Base-by-base conservation (phyloP, 768 basidiomycete genomes). In the Collybia sp. region DNA sequence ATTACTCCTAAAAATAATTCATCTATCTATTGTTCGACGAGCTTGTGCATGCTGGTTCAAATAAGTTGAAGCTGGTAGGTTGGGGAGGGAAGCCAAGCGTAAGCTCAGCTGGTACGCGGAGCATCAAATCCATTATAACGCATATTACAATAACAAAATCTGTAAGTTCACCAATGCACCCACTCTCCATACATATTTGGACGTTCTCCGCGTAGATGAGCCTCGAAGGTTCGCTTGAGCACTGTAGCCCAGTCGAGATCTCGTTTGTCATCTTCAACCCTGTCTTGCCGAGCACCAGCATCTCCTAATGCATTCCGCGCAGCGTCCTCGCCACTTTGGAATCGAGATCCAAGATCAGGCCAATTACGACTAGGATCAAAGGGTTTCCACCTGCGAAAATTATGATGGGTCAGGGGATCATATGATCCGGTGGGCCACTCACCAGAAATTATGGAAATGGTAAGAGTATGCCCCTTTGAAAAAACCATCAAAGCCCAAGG, bases 381-480 rank as follows among this genome's bases (percentile, higher is more conserved):
- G 0, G 91, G 88, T 56, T 88, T 83, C 93, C 93, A 95, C 93
- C 93, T 95, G 54, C 18, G 44, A 25, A 45, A 13, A 46, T 32
- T n/a, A 44, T 30, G 35, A 15, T 9, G 20, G 11, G 18, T 15
- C 12, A 30, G n/a, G 30, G 8, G 15, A 34, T 30, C 30, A 35
- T 10, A 30, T 37, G 40, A 41, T 37, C n/a, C 35, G 19, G 4
- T 38, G 10, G 10, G 59, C 71, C n/a, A 44, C 80, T 34, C 43
- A 88, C 90, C 90, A 91, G 66, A 85, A 89, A 59, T 93, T 93
- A 65, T 94, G 93, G 70, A 90, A 96, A 60, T 94, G 92, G 65
- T 95, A 95, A 2, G 88, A 92, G 61, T 88, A 94, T 2, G 91
- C 86, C 19, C 94, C 93, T 55, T 79, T 78, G 77, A 93, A 97